Base-by-base conservation (phyloP, 768 basidiomycete genomes). In the Suillus alpinus region DNA sequence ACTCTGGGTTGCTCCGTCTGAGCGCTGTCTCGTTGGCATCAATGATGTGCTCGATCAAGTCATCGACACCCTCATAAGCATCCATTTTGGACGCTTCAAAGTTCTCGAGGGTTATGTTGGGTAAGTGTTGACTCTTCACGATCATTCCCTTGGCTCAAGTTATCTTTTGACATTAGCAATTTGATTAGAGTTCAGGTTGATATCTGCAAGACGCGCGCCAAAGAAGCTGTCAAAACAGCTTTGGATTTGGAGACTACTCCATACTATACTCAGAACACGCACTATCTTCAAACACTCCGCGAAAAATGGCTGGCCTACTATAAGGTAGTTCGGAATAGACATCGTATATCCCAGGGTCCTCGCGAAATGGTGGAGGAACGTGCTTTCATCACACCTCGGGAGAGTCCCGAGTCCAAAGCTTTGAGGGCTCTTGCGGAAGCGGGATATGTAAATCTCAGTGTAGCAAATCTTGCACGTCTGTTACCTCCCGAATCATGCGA, bases 1-100 rank as follows among this genome's bases (percentile, higher is more conserved):
- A 14, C 43, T 65, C 13, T 81, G 80, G 80, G 23, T 50, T 3
- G 59, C 39, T 3, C 73, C 46, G 12, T 55, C 78, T 4, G 40
- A 67, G 6, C 59, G 61, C 12, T 80, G 80, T 60, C 71, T 80
- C 67, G 63, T 67, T 2, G 60, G 59, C 6, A 68, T 80, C 5
- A 65, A 68, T 18, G 65, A 71, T 13, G 69, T 75, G 4, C 67
- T 80, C 3, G 65, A 68, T 18, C 65, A 73, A 37, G 53, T 73
- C 12, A 60, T 78, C 6, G 59, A 70, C 13, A 20, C 58, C 1
- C 69, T 74, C 13, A 63, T 78, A 32, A 59, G 68, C 5, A 57
- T 61, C 1, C 73, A 76, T 56, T 86, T 84, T 60, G 75, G 75
- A 3, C 73, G 75, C 7, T 84, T 81, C 57, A 69, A 59, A 16